These are phyloP conservation scores for Penicillium goetzii DNA, from an alignment of 495 filamentous ascomycete species.

Conservation along the genomic window DNA sequence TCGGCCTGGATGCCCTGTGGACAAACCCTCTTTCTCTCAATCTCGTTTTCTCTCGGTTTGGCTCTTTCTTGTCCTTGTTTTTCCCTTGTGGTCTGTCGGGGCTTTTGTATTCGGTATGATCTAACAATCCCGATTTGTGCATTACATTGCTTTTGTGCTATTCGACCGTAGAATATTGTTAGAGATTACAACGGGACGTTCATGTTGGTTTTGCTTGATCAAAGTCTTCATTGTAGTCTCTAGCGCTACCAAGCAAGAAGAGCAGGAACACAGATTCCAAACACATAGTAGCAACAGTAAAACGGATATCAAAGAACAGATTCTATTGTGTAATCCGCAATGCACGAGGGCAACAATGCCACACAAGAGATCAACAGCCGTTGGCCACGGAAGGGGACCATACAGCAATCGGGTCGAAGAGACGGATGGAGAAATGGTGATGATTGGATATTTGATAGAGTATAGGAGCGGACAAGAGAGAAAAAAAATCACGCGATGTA, in stretches of 20 bases:
- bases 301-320: conserved; percentile 17
- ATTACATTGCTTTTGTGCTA: conserved; percentile 9
- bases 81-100: conserved; percentile 20
- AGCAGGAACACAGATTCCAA: not conserved
- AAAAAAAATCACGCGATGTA: conserved; percentile 25
- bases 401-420: not conserved
- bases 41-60: conserved; percentile 14
- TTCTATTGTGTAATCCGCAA: conserved; percentile 29
- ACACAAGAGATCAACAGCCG: conserved; percentile 15
- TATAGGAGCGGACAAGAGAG: conserved; percentile 18
- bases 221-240: conserved; percentile 7
- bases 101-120: conserved; percentile 23
- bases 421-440: conserved; percentile 9
- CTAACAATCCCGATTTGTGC: conserved; percentile 27
- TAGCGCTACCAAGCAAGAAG: not conserved
- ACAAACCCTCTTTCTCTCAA: conserved; percentile 11
- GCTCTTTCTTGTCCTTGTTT: conserved; percentile 19
- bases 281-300: not conserved
- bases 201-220: not conserved
- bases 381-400: conserved; percentile 2
- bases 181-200: not conserved
- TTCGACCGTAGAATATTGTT: not conserved
- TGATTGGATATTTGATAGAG: conserved; percentile 28
- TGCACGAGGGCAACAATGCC: conserved; percentile 20
- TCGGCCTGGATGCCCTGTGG: conserved; percentile 17